phyloP scores from a whole-genome alignment of 768 basidiomycete species.

The Rhizopogon sp. region DNA sequence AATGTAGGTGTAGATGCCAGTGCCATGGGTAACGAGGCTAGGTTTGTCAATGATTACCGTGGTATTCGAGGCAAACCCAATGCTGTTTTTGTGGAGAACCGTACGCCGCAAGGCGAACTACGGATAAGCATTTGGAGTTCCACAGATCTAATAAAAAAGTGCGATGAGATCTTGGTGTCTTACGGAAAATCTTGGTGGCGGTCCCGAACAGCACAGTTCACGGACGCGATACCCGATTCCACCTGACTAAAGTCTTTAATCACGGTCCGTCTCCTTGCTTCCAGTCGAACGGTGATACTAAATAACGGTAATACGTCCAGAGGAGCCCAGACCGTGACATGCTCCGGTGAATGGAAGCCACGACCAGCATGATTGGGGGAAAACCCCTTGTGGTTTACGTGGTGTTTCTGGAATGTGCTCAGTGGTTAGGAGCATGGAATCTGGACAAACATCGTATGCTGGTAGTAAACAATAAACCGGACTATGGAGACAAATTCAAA shows the following conservation, averaged over 20 bases:
- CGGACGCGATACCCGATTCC: neutral
- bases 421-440: neutral
- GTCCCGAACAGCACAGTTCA: conserved; percentile 19
- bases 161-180: conserved; percentile 81
- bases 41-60: conserved; percentile 90
- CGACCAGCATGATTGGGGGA: neutral
- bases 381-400: conserved; percentile 4
- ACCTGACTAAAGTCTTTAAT: neutral
- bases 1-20: conserved; percentile 78
- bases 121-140: conserved; percentile 75
- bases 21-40: conserved; percentile 74
- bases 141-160: conserved; percentile 58
- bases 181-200: conserved; percentile 89
- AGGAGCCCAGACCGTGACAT: neutral
- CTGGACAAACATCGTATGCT: neutral
- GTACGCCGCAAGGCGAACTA: conserved; percentile 52
- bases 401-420: conserved; percentile 1
- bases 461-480: neutral
- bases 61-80: conserved; percentile 69
- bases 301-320: neutral
- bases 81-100: conserved; percentile 58
- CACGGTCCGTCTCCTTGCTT: neutral
- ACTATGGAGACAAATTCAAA: neutral
- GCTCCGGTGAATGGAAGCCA: neutral
- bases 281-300: neutral